Evolutionary conservation across 2,329 filamentous ascomycete species (phyloP).

Genomic region (Cladosporium sp.): DNA sequence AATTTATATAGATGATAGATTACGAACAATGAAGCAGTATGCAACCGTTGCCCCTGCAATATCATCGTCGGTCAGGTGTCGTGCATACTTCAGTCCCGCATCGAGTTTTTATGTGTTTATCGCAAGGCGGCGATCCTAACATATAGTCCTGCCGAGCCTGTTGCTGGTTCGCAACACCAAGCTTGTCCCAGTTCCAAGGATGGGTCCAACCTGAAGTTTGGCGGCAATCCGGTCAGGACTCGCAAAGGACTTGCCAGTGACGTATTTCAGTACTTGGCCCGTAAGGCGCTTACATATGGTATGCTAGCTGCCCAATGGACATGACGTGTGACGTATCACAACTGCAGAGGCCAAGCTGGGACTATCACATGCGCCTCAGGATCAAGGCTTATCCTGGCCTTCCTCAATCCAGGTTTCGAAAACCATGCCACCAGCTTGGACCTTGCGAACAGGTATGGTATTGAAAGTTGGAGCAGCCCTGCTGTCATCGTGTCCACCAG

Average conservation of each 20-base stretch:
- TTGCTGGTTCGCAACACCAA: not conserved
- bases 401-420: slow-evolving; percentile 73
- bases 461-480: not conserved
- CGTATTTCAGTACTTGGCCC: not conserved
- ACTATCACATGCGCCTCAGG: too few species aligned
- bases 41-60: not conserved
- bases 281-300: not conserved
- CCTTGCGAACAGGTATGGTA: slow-evolving; percentile 61
- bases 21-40: not conserved
- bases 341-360: not conserved
- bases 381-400: slow-evolving; percentile 14
- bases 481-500: not conserved
- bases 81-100: not conserved
- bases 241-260: not conserved
- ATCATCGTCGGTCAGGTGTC: not conserved
- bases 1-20: slow-evolving; percentile 5
- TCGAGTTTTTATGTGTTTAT: not conserved
- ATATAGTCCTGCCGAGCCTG: not conserved
- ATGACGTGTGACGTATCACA: not conserved
- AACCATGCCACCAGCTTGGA: slow-evolving; percentile 65
- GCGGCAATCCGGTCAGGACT: not conserved
- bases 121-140: not conserved
- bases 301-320: not conserved
- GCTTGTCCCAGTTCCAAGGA: not conserved
- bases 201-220: not conserved